Evolutionary conservation across 345 rosid species (phyloP).

Genomic region (Viola odorata): DNA sequence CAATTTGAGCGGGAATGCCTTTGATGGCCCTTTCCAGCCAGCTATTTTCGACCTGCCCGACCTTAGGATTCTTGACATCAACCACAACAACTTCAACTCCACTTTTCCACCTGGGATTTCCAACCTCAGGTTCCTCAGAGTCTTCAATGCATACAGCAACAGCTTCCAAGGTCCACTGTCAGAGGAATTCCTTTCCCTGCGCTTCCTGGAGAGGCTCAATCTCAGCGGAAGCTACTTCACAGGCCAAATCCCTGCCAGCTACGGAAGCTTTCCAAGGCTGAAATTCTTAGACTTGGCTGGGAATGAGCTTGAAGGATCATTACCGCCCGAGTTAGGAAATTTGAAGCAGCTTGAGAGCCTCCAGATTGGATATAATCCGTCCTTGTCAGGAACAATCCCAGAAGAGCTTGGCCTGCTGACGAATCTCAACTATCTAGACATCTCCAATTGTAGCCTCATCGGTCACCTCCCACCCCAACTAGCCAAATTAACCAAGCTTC

Average conservation of each 20-base stretch:
- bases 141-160: slow-evolving; percentile 76
- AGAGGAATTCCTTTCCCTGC: slow-evolving; percentile 41
- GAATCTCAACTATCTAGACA: slow-evolving; percentile 62
- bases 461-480: slow-evolving; percentile 55
- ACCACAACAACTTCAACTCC: slow-evolving; percentile 74
- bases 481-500: slow-evolving; percentile 57
- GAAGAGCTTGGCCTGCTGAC: slow-evolving; percentile 42
- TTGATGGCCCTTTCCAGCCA: slow-evolving; percentile 50
- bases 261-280: slow-evolving; percentile 50
- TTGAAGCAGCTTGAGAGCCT: slow-evolving; percentile 55
- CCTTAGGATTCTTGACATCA: slow-evolving; percentile 65
- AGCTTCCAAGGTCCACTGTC: slow-evolving; percentile 67
- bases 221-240: slow-evolving; percentile 93
- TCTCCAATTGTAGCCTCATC: slow-evolving; percentile 55
- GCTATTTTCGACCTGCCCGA: slow-evolving; percentile 51
- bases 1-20: slow-evolving; percentile 62
- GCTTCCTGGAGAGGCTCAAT: slow-evolving; percentile 68
- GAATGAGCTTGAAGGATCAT: slow-evolving; percentile 49
- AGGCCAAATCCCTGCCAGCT: slow-evolving; percentile 61
- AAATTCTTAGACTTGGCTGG: slow-evolving; percentile 66
- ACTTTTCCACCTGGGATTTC: slow-evolving; percentile 70
- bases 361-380: slow-evolving; percentile 73
- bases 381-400: slow-evolving; percentile 60
- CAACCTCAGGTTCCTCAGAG: slow-evolving; percentile 56
- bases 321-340: slow-evolving; percentile 61